Percentiles rank a stretch among this genome's conserved stretches.
Conservation (phyloP, 768 basidiomycete species). For the Baorangia bicolor region DNA sequence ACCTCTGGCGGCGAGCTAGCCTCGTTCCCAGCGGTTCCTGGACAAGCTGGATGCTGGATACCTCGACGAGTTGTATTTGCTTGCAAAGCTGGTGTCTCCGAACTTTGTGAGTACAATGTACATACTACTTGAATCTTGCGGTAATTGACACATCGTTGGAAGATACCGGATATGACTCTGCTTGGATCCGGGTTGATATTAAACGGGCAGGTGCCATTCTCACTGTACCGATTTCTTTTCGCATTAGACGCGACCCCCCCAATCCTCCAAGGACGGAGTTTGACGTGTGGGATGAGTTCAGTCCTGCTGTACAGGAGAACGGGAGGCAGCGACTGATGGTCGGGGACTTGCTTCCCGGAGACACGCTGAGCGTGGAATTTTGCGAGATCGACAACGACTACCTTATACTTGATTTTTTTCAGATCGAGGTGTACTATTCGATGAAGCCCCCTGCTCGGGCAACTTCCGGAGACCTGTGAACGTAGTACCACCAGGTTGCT, state of each 20-base stretch:
- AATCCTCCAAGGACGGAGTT: background rate
- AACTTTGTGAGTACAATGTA: background rate
- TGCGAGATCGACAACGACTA: rapidly evolving
- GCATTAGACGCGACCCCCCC: too few species aligned
- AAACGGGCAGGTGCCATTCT: background rate
- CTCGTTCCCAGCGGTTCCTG: background rate
- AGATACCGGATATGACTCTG: background rate
- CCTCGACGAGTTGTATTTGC: background rate
- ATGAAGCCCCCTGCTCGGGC: background rate
- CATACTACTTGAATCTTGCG: background rate
- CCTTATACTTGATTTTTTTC: background rate
- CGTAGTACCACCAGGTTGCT: background rate
- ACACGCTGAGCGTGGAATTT: background rate
- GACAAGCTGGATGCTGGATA: background rate
- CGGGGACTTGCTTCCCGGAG: background rate
- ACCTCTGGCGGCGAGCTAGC: background rate
- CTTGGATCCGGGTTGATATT: background rate
- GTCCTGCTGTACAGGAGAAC: background rate
- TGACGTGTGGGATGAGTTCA: background rate
- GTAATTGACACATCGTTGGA: background rate
- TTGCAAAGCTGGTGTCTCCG: background rate
- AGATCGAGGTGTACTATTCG: background rate
- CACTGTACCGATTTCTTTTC: background rate
- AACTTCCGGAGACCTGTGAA: too few species aligned
- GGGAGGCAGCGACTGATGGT: background rate